Base-by-base conservation (phyloP, 495 filamentous ascomycete genomes). In the Rostrohypoxylon terebratum region DNA sequence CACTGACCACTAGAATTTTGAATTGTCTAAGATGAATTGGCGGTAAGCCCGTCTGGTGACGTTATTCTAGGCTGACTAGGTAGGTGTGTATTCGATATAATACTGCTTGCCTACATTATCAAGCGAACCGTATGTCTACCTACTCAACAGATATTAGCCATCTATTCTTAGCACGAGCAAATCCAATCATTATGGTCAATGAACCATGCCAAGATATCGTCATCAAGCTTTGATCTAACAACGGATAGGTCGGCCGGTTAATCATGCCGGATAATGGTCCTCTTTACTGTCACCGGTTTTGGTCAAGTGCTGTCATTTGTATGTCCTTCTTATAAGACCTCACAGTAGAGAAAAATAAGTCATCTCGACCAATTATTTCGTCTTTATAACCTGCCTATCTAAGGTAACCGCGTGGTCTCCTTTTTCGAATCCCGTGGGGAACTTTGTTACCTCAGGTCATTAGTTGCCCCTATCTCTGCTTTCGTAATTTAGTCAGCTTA, bases 301-400 rank as follows among this genome's bases (percentile, higher is more conserved):
- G 53, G 45, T 71, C 68, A 62, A 61, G 68, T 44, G 57, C 31
- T 65, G 14, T 16, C 0, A 38, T 66, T 54, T 8, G 25, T 71
- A n/a, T 60, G 48, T 47, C 1, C 20, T 21, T 33, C 45, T 60
- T 48, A 67, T 72, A 72, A 31, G 66, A 48, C 62, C 45, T 40
- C 40, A 66, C n/a, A 45, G 23, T 21, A 28, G 21, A 58, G 45
- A 62, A 33, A 58, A 42, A 57, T 50, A 40, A 34, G 14, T 50
- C 13, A 63, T 28, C 42, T 62, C 23, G 28, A 31, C 44, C 54
- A 47, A 48, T 65, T 42, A 16, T 48, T 60, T 31, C 50, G 57
- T 45, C 48, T 63, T 34, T 71, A 57, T 36, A 66, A 67, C 69
- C 69, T 72, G 47, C 63, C 63, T 72, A 72, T 72, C 63, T 67